These are phyloP conservation scores for Haplographium delicatum DNA, from an alignment of 495 filamentous ascomycete genomes.

Conservation along the genomic window DNA sequence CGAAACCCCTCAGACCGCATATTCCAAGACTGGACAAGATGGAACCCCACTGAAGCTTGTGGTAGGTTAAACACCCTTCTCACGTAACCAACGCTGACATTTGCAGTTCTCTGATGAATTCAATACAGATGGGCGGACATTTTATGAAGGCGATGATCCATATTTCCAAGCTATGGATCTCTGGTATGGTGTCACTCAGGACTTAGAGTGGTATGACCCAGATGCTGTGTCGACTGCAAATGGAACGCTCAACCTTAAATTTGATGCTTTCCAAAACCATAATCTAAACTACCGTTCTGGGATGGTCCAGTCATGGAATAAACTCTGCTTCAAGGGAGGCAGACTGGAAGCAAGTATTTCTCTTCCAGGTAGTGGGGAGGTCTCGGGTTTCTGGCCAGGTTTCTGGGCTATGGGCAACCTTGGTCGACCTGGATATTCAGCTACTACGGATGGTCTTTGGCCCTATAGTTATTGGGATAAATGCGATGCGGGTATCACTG, in stretches of 20 bases:
- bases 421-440: conserved; percentile 62
- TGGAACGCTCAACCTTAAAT: conserved; percentile 61
- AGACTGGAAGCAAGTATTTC: conserved; percentile 74
- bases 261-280: conserved; percentile 65
- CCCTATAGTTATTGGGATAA: conserved; percentile 70
- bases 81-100: conserved; percentile 2
- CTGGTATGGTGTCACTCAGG: conserved; percentile 77
- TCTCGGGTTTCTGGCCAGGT: conserved; percentile 72
- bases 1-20: conserved; percentile 58
- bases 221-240: conserved; percentile 66
- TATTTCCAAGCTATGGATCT: conserved; percentile 66
- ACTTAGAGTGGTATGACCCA: conserved; percentile 82
- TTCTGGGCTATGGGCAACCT: conserved; percentile 80
- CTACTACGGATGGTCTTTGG: conserved; percentile 71
- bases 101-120: conserved; percentile 74
- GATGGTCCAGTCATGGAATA: conserved; percentile 83
- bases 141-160: conserved; percentile 70
- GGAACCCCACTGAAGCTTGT: conserved; percentile 56
- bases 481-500: conserved; percentile 71
- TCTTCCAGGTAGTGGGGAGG: conserved; percentile 63
- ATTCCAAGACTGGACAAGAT: conserved; percentile 49
- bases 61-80: conserved; percentile 37
- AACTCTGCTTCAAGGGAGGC: conserved; percentile 72
- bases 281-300: conserved; percentile 66
- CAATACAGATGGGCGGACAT: conserved; percentile 62